Evolutionary conservation across 148 eudicot species (phyloP), one percentile per base, ranked within the genome.

Genomic region (Vaccinium darrowii): DNA sequence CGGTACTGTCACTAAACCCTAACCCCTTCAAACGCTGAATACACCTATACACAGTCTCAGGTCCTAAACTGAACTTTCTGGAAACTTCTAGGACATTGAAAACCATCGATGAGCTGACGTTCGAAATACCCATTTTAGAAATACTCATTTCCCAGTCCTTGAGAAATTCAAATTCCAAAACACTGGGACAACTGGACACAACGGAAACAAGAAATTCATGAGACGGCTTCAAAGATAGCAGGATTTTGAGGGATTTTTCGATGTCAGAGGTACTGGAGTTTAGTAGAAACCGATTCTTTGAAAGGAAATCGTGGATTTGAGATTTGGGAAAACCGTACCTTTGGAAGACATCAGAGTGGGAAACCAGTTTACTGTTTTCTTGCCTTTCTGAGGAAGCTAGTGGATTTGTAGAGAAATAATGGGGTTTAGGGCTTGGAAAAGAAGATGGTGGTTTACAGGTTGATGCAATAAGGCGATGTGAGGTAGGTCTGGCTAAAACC

Each of bases 261-360:
- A 94, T 47, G 30, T 91, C 90, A 21, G 91, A 86, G 60, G 87
- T 16, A 82, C 81, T 78, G 19, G 87, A 91, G 10, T 84, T 77
- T 73, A 87, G 78, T n/a, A 93, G 88, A 88, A 87, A 91, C 2
- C 81, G 91, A 76, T 94, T 93, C 85, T 90, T 89, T 43, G 87
- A 57, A 65, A 94, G 85, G 65, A 92, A 92, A 78, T 69, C 76
- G 47, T 79, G 88, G 33, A 94, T 90, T 6, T 90, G 76, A 54
- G 94, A 89, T 50, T 85, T 60, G 0, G 92, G 92, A 50, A 93
- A 92, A 58, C 95, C 98, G 82, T 90, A 93, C 89, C 91, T 92
- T 82, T 89, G 94, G 36, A 96, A 84, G 27, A 94, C 87, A 83
- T 85, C 90, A 33, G 90, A 89, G 52, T 89, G 88, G 63, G 92